Percentiles rank a stretch among this genome's conserved stretches.
Evolutionary conservation across 1,284 basidiomycete genomes (phyloP).

Genomic region (Lignosus rhinocerotis): DNA sequence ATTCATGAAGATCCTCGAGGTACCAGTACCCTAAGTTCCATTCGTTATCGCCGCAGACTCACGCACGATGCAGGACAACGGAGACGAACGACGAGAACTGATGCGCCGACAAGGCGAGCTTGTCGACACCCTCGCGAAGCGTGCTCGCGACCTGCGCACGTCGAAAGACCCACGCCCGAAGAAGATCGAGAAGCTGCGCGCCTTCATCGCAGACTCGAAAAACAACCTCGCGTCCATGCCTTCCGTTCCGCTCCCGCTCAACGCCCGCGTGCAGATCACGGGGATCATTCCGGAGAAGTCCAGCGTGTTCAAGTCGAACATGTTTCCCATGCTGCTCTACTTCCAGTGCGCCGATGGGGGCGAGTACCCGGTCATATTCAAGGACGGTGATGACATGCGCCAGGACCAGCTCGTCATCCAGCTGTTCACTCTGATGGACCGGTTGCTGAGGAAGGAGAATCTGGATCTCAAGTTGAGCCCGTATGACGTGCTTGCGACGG

Average conservation of each 20-base stretch:
- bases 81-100: conserved; percentile 76
- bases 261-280: conserved; percentile 79
- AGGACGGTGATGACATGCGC: conserved; percentile 97
- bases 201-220: conserved; percentile 83
- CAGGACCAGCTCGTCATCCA: conserved; percentile 98
- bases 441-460: conserved; percentile 91
- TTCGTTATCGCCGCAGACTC: conserved; percentile 42
- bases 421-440: conserved; percentile 97
- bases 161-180: conserved; percentile 94
- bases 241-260: conserved; percentile 86
- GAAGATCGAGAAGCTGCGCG: conserved; percentile 94
- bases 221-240: conserved; percentile 75
- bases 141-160: conserved; percentile 83
- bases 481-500: conserved; percentile 94
- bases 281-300: conserved; percentile 91
- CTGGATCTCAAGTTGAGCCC: conserved; percentile 91
- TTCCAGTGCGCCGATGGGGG: conserved; percentile 79
- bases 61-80: conserved; percentile 46
- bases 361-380: conserved; percentile 96
- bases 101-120: conserved; percentile 86
- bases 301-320: conserved; percentile 96
- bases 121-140: conserved; percentile 79
- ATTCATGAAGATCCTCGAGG: conserved; percentile 88
- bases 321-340: conserved; percentile 89
- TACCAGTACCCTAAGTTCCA: conserved; percentile 30